Base-by-base conservation (phyloP, 805 yeast species). In the Priceomyces fermenticarens region DNA sequence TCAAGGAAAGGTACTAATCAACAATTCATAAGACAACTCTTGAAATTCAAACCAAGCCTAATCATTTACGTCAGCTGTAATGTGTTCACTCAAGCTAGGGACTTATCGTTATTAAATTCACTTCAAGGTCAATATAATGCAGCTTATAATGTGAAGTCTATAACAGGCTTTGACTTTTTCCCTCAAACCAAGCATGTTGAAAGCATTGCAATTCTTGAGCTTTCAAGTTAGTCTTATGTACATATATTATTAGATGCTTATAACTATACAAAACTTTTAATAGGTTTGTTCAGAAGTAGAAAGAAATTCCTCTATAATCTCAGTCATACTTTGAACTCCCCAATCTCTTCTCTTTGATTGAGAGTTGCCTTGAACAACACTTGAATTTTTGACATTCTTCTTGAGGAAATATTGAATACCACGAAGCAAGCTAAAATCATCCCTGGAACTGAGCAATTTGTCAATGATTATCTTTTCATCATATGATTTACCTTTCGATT, bases 361-460 rank as follows among this genome's bases (percentile, higher is more conserved):
- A 51, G 73, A 75, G 46, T 69, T 71, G 11, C 88, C 81, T 39
- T 65, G 64, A 30, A 80, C 57, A 32, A 78, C 62, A 44, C 68
- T 72, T 57, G 81, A 72, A 14, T 55, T 53, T 45, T 63, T 55
- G 15, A 83, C 69, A 31, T 63, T 64, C 41, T 70, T 70, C 32
- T 70, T 73, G 31, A 83, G 59, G 53, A 85, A 82, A 46, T 73
- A 80, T 51, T 78, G 83, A 34, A 88, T 54, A 3, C 95, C 95
- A 54, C 81, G 75, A 40, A 83, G 54, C 35, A 88, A 59, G 0
- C 78, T 64, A 0, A 73, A 61, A 48, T 82, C 81, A 20, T 80
- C 85, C 43, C 73, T 74, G 39, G 85, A 78, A 45, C 78, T 80
- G 11, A 74, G 59, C 1, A 81, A 47, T 36, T 73, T 51, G 47